Percentiles rank a stretch among this genome's conserved stretches.
phyloP scores from a whole-genome alignment of 352 stramenopile genomes.

The Phytophthora crassamura region DNA sequence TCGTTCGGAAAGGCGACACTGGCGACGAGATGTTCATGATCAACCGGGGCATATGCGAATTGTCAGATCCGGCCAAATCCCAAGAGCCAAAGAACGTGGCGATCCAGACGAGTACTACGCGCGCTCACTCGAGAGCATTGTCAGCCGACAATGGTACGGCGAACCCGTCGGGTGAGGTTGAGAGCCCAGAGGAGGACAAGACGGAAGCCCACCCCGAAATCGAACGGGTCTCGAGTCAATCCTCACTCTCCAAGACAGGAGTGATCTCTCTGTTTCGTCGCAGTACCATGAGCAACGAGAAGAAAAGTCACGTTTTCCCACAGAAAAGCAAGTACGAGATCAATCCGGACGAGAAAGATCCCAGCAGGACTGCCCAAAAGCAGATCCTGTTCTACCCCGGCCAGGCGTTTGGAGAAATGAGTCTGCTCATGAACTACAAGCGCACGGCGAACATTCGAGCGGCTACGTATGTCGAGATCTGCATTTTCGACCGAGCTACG shows the following conservation, averaged over 20 bases:
- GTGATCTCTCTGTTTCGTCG: not conserved
- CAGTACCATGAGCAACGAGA: not conserved
- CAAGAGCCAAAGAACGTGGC: not conserved
- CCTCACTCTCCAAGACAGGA: too few relatives aligned
- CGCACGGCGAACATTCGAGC: slow-evolving; percentile 32
- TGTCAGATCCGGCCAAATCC: slow-evolving; percentile 9
- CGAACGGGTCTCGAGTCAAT: too few relatives aligned
- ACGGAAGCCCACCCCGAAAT: too few relatives aligned
- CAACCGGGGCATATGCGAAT: slow-evolving; percentile 42
- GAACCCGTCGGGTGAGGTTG: too few relatives aligned
- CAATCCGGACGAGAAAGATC: not conserved
- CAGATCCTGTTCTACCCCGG: slow-evolving; percentile 11
- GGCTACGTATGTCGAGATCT: slow-evolving; percentile 28
- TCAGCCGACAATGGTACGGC: too few relatives aligned
- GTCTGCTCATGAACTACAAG: slow-evolving; percentile 39
- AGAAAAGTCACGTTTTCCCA: not conserved
- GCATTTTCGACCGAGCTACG: slow-evolving; percentile 3
- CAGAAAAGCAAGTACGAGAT: not conserved
- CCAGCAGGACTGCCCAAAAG: not conserved
- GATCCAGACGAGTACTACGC: not conserved
- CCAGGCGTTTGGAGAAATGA: slow-evolving; percentile 43
- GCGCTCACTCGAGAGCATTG: too few relatives aligned
- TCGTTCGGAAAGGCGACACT: slow-evolving; percentile 44
- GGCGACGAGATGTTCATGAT: slow-evolving; percentile 56
- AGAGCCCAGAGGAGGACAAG: too few relatives aligned